Percentiles rank a stretch among this genome's conserved stretches.
These are phyloP conservation scores for Leccinum rimulosum DNA, from an alignment of 768 basidiomycete genomes.

Conservation along the genomic window DNA sequence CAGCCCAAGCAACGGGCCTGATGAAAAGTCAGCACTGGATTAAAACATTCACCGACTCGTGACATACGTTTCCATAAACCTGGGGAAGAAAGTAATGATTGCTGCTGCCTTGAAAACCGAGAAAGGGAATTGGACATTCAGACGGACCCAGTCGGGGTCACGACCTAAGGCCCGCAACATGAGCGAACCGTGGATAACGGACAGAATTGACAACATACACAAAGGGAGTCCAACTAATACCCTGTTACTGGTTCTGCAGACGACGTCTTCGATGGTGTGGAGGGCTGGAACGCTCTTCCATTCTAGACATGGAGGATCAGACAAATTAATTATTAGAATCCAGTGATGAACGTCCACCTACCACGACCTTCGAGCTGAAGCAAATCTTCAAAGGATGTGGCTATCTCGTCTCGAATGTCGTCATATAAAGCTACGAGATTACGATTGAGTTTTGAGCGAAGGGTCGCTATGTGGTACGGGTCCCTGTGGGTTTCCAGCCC, in stretches of 20 bases:
- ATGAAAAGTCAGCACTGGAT: neutral
- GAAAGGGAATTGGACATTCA: slow-evolving; percentile 32
- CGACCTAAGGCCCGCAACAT: slow-evolving; percentile 1
- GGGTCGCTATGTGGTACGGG: slow-evolving; percentile 30
- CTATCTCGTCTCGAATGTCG: slow-evolving; percentile 46
- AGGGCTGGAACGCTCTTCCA: slow-evolving; percentile 14
- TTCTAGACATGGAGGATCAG: neutral
- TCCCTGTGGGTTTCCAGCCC: slow-evolving; percentile 29
- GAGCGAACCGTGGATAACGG: neutral
- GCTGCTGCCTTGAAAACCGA: slow-evolving; percentile 2
- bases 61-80: slow-evolving; percentile 32
- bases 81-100: slow-evolving; percentile 34
- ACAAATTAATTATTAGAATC: neutral
- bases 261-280: neutral
- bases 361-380: slow-evolving; percentile 27
- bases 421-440: slow-evolving; percentile 38
- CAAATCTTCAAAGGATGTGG: slow-evolving; percentile 37
- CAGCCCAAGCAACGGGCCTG: slow-evolving; percentile 2
- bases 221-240: slow-evolving; percentile 17
- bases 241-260: slow-evolving; percentile 12
- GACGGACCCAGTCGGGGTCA: slow-evolving; percentile 30
- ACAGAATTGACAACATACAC: slow-evolving; percentile 2
- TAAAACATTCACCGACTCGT: neutral
- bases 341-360: neutral
- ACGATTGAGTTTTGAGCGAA: slow-evolving; percentile 35